phyloP scores from a whole-genome alignment of 805 yeast genomes.

The Hagleromyces aurorensis region DNA sequence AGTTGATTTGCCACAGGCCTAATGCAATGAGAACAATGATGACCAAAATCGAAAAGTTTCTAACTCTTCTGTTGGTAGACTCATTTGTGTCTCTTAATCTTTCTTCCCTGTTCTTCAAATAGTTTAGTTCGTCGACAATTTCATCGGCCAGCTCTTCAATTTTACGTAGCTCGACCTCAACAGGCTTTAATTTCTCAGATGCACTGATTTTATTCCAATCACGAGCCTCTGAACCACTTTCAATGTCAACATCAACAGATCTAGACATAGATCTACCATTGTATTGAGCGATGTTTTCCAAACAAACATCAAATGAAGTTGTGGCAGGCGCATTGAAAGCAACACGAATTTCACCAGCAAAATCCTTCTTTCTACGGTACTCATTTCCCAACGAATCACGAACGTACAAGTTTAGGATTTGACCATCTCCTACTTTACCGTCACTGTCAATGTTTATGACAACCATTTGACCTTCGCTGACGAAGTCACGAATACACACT shows the following conservation, averaged over 20 bases:
- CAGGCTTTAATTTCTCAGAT: conserved; percentile 85
- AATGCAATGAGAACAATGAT: conserved; percentile 63
- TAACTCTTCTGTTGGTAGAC: conserved; percentile 87
- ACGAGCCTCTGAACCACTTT: conserved; percentile 93
- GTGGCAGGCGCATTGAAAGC: conserved; percentile 80
- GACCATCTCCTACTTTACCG: conserved; percentile 84
- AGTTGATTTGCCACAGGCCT: conserved; percentile 89
- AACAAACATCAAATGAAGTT: conserved; percentile 87
- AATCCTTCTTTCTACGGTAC: conserved; percentile 66
- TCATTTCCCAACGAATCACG: conserved; percentile 81
- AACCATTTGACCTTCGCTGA: conserved; percentile 73
- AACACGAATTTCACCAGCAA: conserved; percentile 62
- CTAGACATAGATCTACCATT: conserved; percentile 45
- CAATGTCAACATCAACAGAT: conserved; percentile 82
- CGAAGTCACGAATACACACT: conserved; percentile 89
- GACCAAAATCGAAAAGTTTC: conserved; percentile 71
- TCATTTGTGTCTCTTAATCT: conserved; percentile 95
- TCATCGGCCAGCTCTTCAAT: conserved; percentile 82
- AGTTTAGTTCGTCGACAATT: conserved; percentile 68
- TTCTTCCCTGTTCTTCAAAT: conserved; percentile 82
- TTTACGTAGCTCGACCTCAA: conserved; percentile 82
- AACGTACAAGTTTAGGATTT: conserved; percentile 57
- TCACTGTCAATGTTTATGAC: conserved; percentile 71
- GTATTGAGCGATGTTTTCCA: conserved; percentile 50
- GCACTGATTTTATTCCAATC: conserved; percentile 96